phyloP scores from a whole-genome alignment of 116 monocot genomes.

The Cymodocea nodosa region DNA sequence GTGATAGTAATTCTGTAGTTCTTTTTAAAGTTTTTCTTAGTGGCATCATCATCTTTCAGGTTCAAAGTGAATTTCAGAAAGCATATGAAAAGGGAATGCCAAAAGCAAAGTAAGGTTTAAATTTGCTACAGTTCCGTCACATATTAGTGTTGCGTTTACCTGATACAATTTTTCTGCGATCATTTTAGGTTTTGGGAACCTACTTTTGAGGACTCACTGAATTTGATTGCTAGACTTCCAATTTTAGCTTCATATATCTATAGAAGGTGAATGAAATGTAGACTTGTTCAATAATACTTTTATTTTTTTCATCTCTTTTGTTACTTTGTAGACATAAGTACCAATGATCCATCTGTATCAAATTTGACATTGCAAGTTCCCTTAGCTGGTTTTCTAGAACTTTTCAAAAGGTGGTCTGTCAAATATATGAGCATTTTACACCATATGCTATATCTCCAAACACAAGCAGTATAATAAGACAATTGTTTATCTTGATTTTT shows the following conservation, averaged over 20 bases:
- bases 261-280: slow-evolving; percentile 39
- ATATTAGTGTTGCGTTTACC: background rate
- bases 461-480: background rate
- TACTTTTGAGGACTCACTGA: slow-evolving; percentile 86
- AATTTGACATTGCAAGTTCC: background rate
- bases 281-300: background rate
- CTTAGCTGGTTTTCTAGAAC: background rate
- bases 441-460: no score
- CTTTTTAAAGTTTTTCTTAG: background rate
- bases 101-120: slow-evolving; percentile 64
- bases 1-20: no score
- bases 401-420: background rate
- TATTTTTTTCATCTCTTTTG: background rate
- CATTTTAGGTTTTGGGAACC: slow-evolving; percentile 89
- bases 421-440: no score
- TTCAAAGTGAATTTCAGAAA: slow-evolving; percentile 98
- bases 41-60: slow-evolving; percentile 32
- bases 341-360: background rate
- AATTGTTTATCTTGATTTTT: background rate
- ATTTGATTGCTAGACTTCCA: slow-evolving; percentile 85
- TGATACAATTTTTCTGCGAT: slow-evolving; percentile 2
- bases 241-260: slow-evolving; percentile 86
- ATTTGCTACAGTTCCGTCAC: background rate
- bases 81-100: slow-evolving; percentile 92
- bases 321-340: background rate